phyloP scores from a whole-genome alignment of 495 filamentous ascomycete species.

The Trichoderma parareesei region DNA sequence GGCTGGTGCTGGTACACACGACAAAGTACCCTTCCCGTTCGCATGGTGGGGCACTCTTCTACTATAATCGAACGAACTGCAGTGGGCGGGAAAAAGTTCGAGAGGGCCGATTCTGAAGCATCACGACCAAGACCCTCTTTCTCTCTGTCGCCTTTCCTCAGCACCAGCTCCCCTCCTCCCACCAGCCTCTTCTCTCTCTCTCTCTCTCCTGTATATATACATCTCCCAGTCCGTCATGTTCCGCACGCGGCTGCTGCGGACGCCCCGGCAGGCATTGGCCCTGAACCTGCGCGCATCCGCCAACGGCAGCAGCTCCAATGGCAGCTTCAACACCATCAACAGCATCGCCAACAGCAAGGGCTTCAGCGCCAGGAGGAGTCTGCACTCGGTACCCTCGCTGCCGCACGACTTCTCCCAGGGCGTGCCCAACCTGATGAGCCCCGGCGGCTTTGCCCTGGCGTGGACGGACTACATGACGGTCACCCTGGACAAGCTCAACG shows the following conservation, averaged over 20 bases:
- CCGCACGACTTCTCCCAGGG: slow-evolving; percentile 50
- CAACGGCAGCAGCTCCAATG: too few species aligned
- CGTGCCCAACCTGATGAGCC: slow-evolving; percentile 58
- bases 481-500: slow-evolving; percentile 67
- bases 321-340: too few species aligned
- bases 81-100: slow-evolving; percentile 11
- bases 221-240: slow-evolving; percentile 5
- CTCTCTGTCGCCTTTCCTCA: neutral
- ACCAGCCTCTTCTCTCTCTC: neutral
- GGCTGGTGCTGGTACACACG: neutral
- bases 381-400: slow-evolving; percentile 54
- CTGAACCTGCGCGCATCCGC: neutral
- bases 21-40: neutral
- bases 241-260: slow-evolving; percentile 11
- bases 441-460: slow-evolving; percentile 58
- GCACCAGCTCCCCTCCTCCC: neutral
- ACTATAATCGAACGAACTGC: neutral
- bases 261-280: slow-evolving; percentile 2
- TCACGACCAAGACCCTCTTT: neutral
- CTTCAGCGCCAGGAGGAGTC: neutral
- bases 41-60: neutral
- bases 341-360: neutral
- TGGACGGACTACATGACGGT: slow-evolving; percentile 77
- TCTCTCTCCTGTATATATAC: neutral
- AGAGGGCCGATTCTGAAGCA: neutral